Evolutionary conservation across 31 red algal genomes (phyloP), one percentile per base, ranked within the genome.

Genomic region (Porphyra umbilicalis): DNA sequence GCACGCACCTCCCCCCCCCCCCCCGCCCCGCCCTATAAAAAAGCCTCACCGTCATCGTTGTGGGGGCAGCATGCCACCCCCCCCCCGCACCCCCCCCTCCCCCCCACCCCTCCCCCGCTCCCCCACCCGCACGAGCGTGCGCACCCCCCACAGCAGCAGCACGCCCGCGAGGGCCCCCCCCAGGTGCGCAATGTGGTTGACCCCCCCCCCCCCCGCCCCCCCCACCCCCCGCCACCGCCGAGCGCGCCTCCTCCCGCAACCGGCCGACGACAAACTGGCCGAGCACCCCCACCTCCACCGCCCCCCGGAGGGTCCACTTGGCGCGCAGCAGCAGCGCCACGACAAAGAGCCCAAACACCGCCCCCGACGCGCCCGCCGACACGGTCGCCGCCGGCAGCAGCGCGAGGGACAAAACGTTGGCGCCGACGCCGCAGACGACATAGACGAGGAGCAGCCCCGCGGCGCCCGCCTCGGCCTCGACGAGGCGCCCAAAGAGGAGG

Each of bases 281-380:
- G 32, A 86, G 32, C 11, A 86, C 74, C 16, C 36, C 36, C 36
- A 39, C 33, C 6, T 86, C 78, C 15, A 86, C 33, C 11, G 83
- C 16, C 80, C 84, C 76, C 80, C 35, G 46, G 79, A 71, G 35
- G 39, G n/a, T 40, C 42, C 29, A 82, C 13, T 32, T 33, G 38
- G 76, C 37, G 6, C 84, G 29, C 18, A 37, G 44, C 14, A 86
- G 35, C 30, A 86, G 32, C n/a, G 79, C 32, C 9, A 86, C 76
- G 42, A 82, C 80, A 75, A 86, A 86, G 20, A 86, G 77, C 29
- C 84, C 84, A 75, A 82, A 86, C 36, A 86, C 80, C 14, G 84
- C 80, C 38, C 84, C 84, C 30, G 68, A 76, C 75, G 84, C 77
- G 42, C 84, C 84, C 15, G 75, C 42, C 5, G 80, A 86, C 11